Percentiles rank a stretch among this genome's conserved stretches.
phyloP scores from a whole-genome alignment of 169 alveolate genomes.

The Plasmodium gallinaceum region DNA sequence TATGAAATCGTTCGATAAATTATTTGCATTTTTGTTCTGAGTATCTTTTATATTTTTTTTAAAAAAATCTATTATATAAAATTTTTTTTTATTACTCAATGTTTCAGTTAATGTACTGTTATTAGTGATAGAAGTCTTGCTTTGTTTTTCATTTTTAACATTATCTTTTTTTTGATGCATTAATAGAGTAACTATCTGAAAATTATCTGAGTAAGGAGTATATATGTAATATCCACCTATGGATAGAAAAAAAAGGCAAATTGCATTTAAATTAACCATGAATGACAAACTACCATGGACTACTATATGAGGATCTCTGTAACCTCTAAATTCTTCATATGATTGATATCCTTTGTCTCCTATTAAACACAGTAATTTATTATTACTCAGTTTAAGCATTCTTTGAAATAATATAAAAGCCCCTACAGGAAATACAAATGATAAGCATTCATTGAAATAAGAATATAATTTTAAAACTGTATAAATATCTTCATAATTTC shows the following conservation, averaged over 20 bases:
- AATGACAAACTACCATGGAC: conserved; percentile 89
- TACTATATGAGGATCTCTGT: conserved; percentile 89
- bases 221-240: conserved; percentile 87
- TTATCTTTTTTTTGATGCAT: conserved; percentile 35
- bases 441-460: conserved; percentile 78
- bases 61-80: conserved; percentile 6
- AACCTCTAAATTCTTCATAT: conserved; percentile 85
- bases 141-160: not conserved
- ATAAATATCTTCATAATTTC: conserved; percentile 72
- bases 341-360: conserved; percentile 91
- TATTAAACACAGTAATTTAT: conserved; percentile 83
- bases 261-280: conserved; percentile 89
- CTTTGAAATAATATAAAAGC: conserved; percentile 84
- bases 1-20: not conserved
- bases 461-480: conserved; percentile 80
- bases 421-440: conserved; percentile 87
- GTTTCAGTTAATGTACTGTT: not conserved
- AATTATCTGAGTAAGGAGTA: conserved; percentile 88
- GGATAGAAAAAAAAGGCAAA: conserved; percentile 82
- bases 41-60: not conserved
- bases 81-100: not conserved
- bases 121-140: not conserved
- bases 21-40: not conserved
- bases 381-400: conserved; percentile 79
- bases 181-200: conserved; percentile 84